phyloP scores from a whole-genome alignment of 1,284 basidiomycete species.

The Sporisorium iseilematis-ciliati region DNA sequence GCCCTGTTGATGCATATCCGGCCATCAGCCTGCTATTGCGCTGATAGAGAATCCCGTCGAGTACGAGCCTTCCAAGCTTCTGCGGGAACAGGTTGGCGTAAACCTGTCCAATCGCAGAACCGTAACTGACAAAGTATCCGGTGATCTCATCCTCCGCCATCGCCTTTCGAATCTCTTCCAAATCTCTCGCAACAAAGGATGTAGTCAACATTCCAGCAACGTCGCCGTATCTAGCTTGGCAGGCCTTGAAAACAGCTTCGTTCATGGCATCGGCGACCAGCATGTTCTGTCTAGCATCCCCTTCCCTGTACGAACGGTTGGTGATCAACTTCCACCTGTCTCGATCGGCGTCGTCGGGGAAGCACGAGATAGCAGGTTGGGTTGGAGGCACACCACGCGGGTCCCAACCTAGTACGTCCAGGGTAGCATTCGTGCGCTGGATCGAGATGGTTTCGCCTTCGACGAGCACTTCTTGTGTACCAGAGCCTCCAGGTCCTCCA shows the following conservation, averaged over 20 bases:
- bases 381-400: slow-evolving; percentile 41
- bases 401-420: slow-evolving; percentile 48
- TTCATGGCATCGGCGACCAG: slow-evolving; percentile 22
- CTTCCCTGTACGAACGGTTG: too few species aligned
- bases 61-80: slow-evolving; percentile 25
- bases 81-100: slow-evolving; percentile 50
- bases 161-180: slow-evolving; percentile 41
- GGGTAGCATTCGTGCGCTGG: slow-evolving; percentile 24
- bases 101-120: slow-evolving; percentile 43
- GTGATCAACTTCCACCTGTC: slow-evolving; percentile 36
- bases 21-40: slow-evolving; percentile 20
- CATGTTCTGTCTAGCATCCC: slow-evolving; percentile 25
- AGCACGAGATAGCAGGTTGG: slow-evolving; percentile 39
- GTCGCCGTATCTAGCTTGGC: slow-evolving; percentile 31
- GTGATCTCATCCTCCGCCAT: slow-evolving; percentile 23
- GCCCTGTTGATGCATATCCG: slow-evolving; percentile 37
- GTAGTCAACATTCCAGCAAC: slow-evolving; percentile 34
- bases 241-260: slow-evolving; percentile 31
- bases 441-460: slow-evolving; percentile 10
- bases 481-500: slow-evolving; percentile 48
- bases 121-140: slow-evolving; percentile 50
- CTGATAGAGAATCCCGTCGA: slow-evolving; percentile 46
- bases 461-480: slow-evolving; percentile 30
- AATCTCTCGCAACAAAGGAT: slow-evolving; percentile 41
- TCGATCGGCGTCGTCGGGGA: slow-evolving; percentile 43